A percentile compares a stretch with the other conserved stretches of the same genome.
phyloP scores from a whole-genome alignment of 2,329 filamentous ascomycete species.

The Trichoderma simmonsii region DNA sequence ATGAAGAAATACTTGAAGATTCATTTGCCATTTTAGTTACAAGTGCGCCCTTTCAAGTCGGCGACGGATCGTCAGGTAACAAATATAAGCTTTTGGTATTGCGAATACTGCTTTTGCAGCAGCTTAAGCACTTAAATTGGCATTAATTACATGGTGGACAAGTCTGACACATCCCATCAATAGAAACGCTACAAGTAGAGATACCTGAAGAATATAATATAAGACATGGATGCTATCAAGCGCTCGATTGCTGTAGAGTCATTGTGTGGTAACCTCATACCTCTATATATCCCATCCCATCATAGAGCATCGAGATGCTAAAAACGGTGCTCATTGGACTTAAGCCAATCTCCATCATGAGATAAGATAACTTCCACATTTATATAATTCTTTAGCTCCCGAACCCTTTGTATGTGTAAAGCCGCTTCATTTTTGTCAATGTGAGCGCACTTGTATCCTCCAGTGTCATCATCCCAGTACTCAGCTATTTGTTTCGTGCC shows the following conservation, averaged over 20 bases:
- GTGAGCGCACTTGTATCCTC: not conserved
- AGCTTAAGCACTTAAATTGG: no score
- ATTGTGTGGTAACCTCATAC: not conserved
- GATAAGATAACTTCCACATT: not conserved
- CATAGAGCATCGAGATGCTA: not conserved
- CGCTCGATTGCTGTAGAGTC: no score
- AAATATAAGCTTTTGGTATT: no score
- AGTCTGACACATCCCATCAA: rapidly evolving
- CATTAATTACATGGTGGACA: no score
- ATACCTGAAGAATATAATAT: no score
- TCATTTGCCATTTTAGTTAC: no score
- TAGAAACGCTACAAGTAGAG: no score
- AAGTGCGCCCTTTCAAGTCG: no score
- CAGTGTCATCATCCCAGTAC: not conserved
- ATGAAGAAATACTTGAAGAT: no score
- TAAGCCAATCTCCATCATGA: not conserved
- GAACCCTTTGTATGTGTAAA: not conserved
- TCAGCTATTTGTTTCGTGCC: not conserved
- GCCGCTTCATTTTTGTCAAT: not conserved
- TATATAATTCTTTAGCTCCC: not conserved
- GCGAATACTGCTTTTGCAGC: no score
- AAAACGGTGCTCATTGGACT: not conserved
- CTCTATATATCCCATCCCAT: not conserved
- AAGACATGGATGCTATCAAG: no score
- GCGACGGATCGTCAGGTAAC: no score